Conservation (phyloP, 306 rosid genomes). For the Rosa lucieae region DNA sequence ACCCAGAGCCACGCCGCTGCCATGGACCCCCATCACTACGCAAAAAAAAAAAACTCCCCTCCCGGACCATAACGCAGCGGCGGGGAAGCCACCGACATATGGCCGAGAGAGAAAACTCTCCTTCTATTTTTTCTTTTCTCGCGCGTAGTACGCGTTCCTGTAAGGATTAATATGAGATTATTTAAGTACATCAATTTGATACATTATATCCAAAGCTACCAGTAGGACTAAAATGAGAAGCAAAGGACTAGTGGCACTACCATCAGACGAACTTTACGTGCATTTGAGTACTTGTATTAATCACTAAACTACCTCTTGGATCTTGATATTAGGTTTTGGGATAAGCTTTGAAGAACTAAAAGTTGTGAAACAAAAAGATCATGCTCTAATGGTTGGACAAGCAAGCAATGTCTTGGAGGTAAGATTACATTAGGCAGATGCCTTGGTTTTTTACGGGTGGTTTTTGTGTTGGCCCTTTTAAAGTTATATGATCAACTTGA, state of each 20-base stretch:
- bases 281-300: background rate
- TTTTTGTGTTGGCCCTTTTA: background rate
- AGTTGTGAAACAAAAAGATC: background rate
- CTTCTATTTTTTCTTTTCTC: too few relatives aligned
- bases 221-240: background rate
- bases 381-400: conserved; percentile 14
- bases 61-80: too few relatives aligned
- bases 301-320: background rate
- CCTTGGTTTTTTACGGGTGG: background rate
- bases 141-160: too few relatives aligned
- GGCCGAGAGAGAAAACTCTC: too few relatives aligned
- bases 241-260: background rate
- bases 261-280: background rate
- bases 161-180: too few relatives aligned
- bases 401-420: conserved; percentile 10
- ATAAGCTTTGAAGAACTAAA: background rate
- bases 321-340: background rate
- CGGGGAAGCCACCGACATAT: too few relatives aligned
- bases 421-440: background rate
- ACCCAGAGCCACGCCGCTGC: too few relatives aligned
- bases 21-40: too few relatives aligned
- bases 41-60: too few relatives aligned
- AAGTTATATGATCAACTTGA: background rate
- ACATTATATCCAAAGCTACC: background rate
- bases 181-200: too few relatives aligned